Evolutionary conservation across 2,329 filamentous ascomycete genomes (phyloP), one percentile per base, ranked within the genome.

Genomic region (Metarhizium robertsii): DNA sequence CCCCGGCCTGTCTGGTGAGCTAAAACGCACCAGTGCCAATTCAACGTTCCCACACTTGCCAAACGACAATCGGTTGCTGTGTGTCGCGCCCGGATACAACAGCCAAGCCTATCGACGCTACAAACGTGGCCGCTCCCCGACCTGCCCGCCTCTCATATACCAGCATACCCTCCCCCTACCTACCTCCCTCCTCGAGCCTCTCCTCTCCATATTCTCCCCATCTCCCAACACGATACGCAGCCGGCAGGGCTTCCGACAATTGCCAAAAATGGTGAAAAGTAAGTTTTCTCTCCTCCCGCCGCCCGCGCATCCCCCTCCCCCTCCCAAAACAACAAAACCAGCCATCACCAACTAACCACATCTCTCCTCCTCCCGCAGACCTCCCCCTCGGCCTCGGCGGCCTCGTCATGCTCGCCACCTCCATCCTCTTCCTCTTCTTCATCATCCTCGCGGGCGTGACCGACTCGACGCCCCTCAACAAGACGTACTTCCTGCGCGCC

Each of bases 401-500:
- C 67, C 66, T 80, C 55, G 43, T 79, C 61, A 72, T 84, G 61
- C 71, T 81, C 61, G 76, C 70, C 58, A 71, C 68, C 51, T 77
- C 79, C 38, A 71, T 81, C 47, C 71, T 82, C 36, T 67, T 84
- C 63, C 73, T 83, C 53, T 79, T 78, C 69, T 83, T 84, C 73
- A 69, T 83, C 61, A 77, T 86, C 64, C 76, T 86, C 43, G 73
- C 77, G 18, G 82, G 75, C 57, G 68, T 83, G 50, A 71, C 72
- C n/a, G 59, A 69, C 58, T 68, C 69, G n/a, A 66, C 74, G 6
- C 81, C 81, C 2, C 75, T 95, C 55, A 82, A 87, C 69, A 75
- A 84, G 57, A 90, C 91, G 61, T 96, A 90, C 73, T 96, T 96
- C 77, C 83, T 97, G 36, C 79, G 87, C 66, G 89, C 89, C 64